Conservation (phyloP, 116 monocot species). For the Posidonia oceanica region DNA sequence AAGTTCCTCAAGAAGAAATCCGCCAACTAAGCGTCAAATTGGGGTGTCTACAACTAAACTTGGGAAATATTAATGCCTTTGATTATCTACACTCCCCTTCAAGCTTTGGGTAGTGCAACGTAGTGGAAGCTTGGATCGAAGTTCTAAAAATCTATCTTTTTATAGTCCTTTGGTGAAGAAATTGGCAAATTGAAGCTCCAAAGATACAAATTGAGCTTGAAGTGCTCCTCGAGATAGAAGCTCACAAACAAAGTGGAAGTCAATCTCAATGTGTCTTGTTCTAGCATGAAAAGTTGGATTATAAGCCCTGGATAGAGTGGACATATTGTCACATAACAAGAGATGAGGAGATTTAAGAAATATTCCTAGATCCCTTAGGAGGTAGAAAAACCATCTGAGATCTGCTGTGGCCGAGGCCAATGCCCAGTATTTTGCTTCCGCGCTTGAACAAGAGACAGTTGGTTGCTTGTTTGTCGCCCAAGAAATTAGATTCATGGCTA, state of each 20-base stretch:
- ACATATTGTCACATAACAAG: too few relatives aligned
- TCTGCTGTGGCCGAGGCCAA: background rate
- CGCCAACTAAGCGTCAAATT: too few relatives aligned
- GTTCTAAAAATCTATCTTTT: background rate
- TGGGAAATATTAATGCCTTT: too few relatives aligned
- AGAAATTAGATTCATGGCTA: too few relatives aligned
- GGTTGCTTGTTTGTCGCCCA: too few relatives aligned
- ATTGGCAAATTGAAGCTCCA: background rate
- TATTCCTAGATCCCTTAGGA: too few relatives aligned
- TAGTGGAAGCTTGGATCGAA: background rate
- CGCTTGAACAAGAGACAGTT: too few relatives aligned
- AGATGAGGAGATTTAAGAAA: too few relatives aligned
- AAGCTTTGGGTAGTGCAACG: background rate
- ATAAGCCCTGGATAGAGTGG: background rate
- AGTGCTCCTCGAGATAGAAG: background rate
- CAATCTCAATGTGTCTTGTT: background rate
- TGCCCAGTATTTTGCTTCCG: background rate
- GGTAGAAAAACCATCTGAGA: background rate
- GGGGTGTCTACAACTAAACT: too few relatives aligned
- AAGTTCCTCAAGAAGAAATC: too few relatives aligned
- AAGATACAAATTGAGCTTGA: background rate
- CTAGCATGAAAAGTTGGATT: background rate
- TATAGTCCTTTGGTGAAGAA: background rate
- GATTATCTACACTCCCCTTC: background rate
- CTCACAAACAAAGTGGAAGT: background rate